Conservation (phyloP, 352 stramenopile species). For the Pythium coloratum region DNA sequence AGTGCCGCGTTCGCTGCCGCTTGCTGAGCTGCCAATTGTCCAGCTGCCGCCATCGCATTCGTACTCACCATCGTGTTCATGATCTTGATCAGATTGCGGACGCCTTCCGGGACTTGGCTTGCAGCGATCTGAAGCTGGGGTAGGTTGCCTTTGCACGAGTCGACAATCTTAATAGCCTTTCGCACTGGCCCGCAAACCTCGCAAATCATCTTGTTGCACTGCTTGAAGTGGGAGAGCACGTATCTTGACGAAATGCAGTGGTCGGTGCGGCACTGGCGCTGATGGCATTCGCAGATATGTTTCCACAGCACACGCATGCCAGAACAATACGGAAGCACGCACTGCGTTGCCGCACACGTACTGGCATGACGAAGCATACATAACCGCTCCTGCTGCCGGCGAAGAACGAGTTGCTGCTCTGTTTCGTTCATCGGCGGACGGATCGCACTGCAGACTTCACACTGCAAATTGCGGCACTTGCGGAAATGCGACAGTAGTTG, state of each 20-base stretch:
- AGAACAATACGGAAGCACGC: conserved; percentile 80
- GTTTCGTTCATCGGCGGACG: conserved; percentile 87
- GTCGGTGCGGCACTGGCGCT: conserved; percentile 83
- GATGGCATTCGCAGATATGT: conserved; percentile 89
- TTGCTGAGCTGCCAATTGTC: conserved; percentile 13
- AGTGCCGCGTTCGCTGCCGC: conserved; percentile 13
- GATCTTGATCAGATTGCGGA: conserved; percentile 85
- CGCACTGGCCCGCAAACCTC: conserved; percentile 86
- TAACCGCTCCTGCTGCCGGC: conserved; percentile 81
- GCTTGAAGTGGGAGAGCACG: conserved; percentile 89
- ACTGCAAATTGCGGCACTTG: conserved; percentile 87
- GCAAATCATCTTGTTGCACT: conserved; percentile 91
- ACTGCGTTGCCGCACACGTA: conserved; percentile 66
- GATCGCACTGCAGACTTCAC: conserved; percentile 86
- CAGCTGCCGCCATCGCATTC: conserved; percentile 14
- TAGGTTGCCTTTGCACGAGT: conserved; percentile 76
- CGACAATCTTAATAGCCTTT: conserved; percentile 87
- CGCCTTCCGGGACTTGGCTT: conserved; percentile 69
- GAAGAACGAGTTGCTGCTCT: conserved; percentile 82
- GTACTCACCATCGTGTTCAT: conserved; percentile 75
- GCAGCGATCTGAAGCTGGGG: conserved; percentile 68
- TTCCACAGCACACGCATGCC: conserved; percentile 91
- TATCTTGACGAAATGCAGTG: conserved; percentile 89
- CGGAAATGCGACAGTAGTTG: conserved; percentile 87
- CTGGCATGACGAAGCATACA: conserved; percentile 88